phyloP scores from a whole-genome alignment of 306 rosid genomes.

The Nissolia schottii region DNA sequence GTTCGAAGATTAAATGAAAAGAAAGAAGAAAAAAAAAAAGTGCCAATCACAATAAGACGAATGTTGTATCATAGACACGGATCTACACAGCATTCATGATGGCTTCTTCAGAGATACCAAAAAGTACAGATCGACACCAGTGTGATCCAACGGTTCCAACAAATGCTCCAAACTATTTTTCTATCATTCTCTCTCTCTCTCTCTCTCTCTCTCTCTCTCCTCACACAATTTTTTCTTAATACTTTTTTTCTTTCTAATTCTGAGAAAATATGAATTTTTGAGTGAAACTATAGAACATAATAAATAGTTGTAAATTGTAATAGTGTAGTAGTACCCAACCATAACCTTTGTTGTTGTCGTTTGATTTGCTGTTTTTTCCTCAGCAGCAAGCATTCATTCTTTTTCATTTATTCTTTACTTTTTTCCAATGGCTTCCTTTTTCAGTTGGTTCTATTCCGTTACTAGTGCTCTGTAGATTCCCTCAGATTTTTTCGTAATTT shows the following conservation, averaged over 20 bases:
- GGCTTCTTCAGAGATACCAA: conserved; percentile 27
- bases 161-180: conserved; percentile 2
- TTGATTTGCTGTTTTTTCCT: conserved; percentile 52
- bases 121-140: conserved; percentile 46
- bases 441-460: not conserved
- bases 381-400: conserved; percentile 42
- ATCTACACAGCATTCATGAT: conserved; percentile 57
- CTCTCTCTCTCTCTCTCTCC: too few species aligned
- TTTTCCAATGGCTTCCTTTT: not conserved
- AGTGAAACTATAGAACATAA: conserved; percentile 27
- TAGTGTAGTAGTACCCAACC: too few species aligned
- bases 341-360: conserved; percentile 7
- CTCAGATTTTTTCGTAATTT: not conserved
- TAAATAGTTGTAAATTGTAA: too few species aligned
- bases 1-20: conserved; percentile 14
- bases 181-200: conserved; percentile 41
- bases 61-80: conserved; percentile 40
- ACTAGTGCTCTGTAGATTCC: conserved; percentile 3
- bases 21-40: conserved; percentile 18
- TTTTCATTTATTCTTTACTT: not conserved
- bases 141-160: conserved; percentile 45
- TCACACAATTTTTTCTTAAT: not conserved
- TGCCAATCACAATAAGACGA: conserved; percentile 37
- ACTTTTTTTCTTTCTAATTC: not conserved
- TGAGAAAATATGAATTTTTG: not conserved